These are phyloP conservation scores for Rubia tinctorum DNA, from an alignment of 305 asterid species.

Conservation along the genomic window DNA sequence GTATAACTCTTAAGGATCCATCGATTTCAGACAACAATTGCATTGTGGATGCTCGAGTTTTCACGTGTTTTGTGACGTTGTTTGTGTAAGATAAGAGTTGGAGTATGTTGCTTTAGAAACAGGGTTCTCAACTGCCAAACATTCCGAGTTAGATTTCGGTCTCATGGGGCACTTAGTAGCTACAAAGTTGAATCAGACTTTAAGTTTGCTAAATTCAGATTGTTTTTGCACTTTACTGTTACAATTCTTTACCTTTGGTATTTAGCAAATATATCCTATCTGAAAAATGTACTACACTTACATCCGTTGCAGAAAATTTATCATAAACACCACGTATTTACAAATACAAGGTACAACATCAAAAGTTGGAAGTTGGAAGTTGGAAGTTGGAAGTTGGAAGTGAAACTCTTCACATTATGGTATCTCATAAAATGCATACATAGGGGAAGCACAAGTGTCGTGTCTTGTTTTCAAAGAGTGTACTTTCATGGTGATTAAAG, in stretches of 20 bases:
- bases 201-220: background rate
- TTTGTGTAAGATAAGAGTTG: constrained; percentile 63
- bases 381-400: constrained; percentile 9
- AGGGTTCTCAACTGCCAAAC: constrained; percentile 63
- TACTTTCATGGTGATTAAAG: too few species aligned
- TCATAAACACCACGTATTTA: background rate
- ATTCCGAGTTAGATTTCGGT: constrained; percentile 58
- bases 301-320: background rate
- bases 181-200: constrained; percentile 25
- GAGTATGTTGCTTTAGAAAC: constrained; percentile 69
- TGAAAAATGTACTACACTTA: background rate
- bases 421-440: background rate
- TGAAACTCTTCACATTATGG: background rate
- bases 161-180: constrained; percentile 79
- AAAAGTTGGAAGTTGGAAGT: too few species aligned
- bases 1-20: constrained; percentile 27
- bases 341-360: background rate
- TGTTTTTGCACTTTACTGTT: background rate
- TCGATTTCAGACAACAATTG: background rate
- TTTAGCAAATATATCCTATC: background rate
- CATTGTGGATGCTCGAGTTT: background rate
- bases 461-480: too few species aligned
- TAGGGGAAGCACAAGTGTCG: too few species aligned
- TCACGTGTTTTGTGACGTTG: background rate
- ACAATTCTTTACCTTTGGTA: background rate